Evolutionary conservation across 371 early-diverging fungal genomes (phyloP), one percentile per base, ranked within the genome.

Genomic region (Mucor ambiguus): DNA sequence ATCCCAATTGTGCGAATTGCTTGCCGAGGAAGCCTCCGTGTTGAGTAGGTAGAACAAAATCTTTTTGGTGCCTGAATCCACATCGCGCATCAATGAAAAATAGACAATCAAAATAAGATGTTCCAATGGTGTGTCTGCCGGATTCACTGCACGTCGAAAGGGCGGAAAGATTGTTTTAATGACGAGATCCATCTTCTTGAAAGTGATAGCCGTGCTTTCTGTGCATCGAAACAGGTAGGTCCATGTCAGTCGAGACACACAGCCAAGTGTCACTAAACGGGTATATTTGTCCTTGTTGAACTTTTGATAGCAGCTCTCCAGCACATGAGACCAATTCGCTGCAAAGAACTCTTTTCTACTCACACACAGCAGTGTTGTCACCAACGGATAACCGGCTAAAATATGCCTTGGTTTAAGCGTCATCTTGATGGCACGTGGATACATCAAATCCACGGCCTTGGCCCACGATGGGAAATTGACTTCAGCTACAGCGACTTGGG

Each of bases 401-500:
- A 85, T 81, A 69, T 96, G 90, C 24, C 93, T 85, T 37, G 92
- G 93, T 71, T 97, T 96, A 18, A 84, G 64, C 5, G 90, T 87
- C 96, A 98, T 95, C 74, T 95, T 92, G 75, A 85, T 67, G 9
- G 96, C 98, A 70, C 94, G 92, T n/a, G 93, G 90, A 69, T 89
- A 93, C 67, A 97, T 88, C 7, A 90, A 72, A 75, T 98, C 98
- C 43, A 98, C 89, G 3, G 96, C 92, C 73, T 93, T 93, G 37
- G 88, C 90, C 92, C 97, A 96, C 22, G 90, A 89, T 3, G 96
- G 98, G 46, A 97, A 79, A 68, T 97, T 98, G 24, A 97, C 97
- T 75, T 98, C 99, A 9, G 94, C 97, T 29, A 89, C 88, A 10
- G 95, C 96, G 6, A 94, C 96, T 55, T 90, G 92, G 1, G 94